Base-by-base conservation (phyloP, 2,329 filamentous ascomycete species). In the Magnaporthiopsis poae region DNA sequence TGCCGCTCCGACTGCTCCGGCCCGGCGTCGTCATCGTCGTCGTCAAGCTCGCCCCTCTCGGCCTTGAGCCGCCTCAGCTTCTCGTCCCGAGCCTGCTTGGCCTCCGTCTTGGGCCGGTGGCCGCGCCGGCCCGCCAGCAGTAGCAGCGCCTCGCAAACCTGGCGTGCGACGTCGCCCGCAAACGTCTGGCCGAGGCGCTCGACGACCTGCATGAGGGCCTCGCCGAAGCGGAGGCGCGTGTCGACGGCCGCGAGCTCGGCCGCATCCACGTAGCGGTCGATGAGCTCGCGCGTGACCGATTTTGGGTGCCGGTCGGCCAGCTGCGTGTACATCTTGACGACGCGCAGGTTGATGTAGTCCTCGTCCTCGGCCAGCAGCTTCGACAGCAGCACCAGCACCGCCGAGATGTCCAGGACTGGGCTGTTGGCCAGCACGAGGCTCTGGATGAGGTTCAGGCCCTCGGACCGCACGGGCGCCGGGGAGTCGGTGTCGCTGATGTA, bases 291-390 rank as follows among this genome's bases (percentile, higher is more conserved):
- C 3, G 84, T 78, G 0, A 87, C 86, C 0, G 88, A 83, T 60
- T 81, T 84, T 0, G 88, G 87, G 64, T 90, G 88, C 66, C 79
- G 81, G 68, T 81, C 77, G 0, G 88, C 84, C 13, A 92, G 75
- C 31, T 86, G 82, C 0, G 84, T 83, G 67, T 90, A 85, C 1
- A 88, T 81, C 68, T 86, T 86, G 68, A 92, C 85, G 21, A 86
- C 84, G n/a, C 86, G 82, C 2, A 89, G 78, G 71, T 90, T 89
- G 68, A 91, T 87, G 72, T 88, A 92, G 66, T 90, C 88, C 66
- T 92, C 90, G 7, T 82, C 79, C 63, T 90, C 88, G 68, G 83
- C 81, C 1, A 91, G 78, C 0, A 91, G 79, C 12, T 83, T 85
- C 0, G 86, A 86, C 65, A 91, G 79, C 1, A 90, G 79, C 7